Base-by-base conservation (phyloP, 192 early-diverging fungal species). In the Coemansia brasiliensis region DNA sequence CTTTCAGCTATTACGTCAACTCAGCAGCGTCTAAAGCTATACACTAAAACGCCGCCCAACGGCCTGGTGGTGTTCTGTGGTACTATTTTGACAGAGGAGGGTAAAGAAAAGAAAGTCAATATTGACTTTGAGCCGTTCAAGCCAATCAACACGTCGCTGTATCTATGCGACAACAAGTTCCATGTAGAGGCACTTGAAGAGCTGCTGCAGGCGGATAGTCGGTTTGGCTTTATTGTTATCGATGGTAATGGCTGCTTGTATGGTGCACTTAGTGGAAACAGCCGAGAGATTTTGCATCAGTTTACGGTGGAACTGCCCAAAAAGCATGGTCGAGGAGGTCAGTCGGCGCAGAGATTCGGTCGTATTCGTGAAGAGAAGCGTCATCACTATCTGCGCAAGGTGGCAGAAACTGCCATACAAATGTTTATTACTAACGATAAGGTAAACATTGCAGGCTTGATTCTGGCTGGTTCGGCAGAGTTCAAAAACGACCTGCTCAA, bases 311-410 rank as follows among this genome's bases (percentile, higher is more conserved):
- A 99, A 69, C 69, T 99, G 74, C 97, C 97, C 69, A 99, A 99
- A 85, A 99, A 99, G 91, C 97, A 99, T 87, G 97, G 97, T 50
- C 92, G 97, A 84, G 97, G 97, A 85, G 97, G 97, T 88, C 97
- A 99, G 81, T 99, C 97, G 10, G 97, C 97, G 18, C 86, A 97
- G 74, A 94, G 97, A 91, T 99, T 99, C 72, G 90, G 94, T 4
- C 97, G 97, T 89, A 86, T 99, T 59, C 92, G 97, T 72, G 92
- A 94, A 59, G 97, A 99, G 79, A 95, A 94, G 82, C 92, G 97
- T 45, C 97, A 98, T 85, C 92, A 99, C 79, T 99, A 99, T 61
- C 88, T 99, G 57, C 89, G 97, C 56, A 99, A 99, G 82, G 92
- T 99, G 41, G 94, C 94, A 29, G 97, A 99, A 72, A 81, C 91